A percentile compares a stretch with the other conserved stretches of the same genome.
These are phyloP conservation scores for Agaricales sp. DNA, from an alignment of 1,284 basidiomycete species.

Conservation along the genomic window DNA sequence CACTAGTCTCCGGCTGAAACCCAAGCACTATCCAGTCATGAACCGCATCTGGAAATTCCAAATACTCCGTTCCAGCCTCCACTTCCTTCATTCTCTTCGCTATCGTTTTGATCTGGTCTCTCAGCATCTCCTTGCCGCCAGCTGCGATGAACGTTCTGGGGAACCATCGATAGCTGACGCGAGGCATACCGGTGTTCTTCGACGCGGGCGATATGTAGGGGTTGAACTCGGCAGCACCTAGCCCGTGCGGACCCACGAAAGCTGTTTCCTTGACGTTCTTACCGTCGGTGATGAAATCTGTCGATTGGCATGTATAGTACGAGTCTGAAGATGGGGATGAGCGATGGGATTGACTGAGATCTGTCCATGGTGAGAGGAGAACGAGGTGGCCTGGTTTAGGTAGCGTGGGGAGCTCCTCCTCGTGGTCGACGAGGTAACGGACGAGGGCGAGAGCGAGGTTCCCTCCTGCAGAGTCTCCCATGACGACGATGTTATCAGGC, in stretches of 20 bases:
- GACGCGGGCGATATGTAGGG: slow-evolving; percentile 49
- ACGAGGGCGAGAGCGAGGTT: slow-evolving; percentile 54
- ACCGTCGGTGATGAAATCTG: slow-evolving; percentile 19
- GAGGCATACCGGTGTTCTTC: slow-evolving; percentile 20
- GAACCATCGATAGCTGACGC: slow-evolving; percentile 37
- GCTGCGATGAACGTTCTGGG: slow-evolving; percentile 44
- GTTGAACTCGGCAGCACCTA: slow-evolving; percentile 28
- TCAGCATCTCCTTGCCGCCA: slow-evolving; percentile 41
- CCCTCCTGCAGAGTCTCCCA: slow-evolving; percentile 66
- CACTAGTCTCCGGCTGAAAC: slow-evolving; percentile 8
- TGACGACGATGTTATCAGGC: slow-evolving; percentile 49
- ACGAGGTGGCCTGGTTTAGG: slow-evolving; percentile 40
- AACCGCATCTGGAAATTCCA: slow-evolving; percentile 14
- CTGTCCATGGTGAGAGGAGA: slow-evolving; percentile 48
- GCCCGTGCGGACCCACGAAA: slow-evolving; percentile 32
- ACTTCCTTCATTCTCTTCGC: slow-evolving; percentile 26
- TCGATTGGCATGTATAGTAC: not conserved
- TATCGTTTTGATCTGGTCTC: slow-evolving; percentile 37
- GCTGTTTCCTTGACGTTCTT: slow-evolving; percentile 16
- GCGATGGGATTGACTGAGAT: slow-evolving; percentile 23
- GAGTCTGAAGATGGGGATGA: not conserved
- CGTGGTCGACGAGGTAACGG: slow-evolving; percentile 38
- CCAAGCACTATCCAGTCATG: slow-evolving; percentile 13
- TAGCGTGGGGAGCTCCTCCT: slow-evolving; percentile 18
- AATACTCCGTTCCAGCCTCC: slow-evolving; percentile 7